A percentile compares a stretch with the other conserved stretches of the same genome.
Evolutionary conservation across 345 rosid species (phyloP).

Genomic region (Carallia brachiata): DNA sequence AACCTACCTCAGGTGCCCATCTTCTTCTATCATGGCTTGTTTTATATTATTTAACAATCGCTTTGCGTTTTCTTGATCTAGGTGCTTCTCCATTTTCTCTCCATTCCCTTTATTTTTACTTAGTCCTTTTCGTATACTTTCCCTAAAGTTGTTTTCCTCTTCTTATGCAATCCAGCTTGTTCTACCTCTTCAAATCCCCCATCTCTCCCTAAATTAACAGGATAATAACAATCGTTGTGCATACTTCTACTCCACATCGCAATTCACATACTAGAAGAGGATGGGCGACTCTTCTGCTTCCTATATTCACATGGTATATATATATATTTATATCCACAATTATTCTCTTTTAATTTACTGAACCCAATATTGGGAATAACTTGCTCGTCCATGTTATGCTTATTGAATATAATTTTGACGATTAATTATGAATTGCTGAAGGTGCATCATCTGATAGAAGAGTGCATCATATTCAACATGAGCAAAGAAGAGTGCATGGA

Average conservation of each 20-base stretch:
- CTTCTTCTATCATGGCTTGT: not conserved
- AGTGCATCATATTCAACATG: constrained; percentile 85
- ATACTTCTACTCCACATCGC: too few species aligned
- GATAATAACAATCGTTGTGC: too few species aligned
- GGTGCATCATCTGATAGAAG: constrained; percentile 94
- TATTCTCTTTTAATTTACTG: not conserved
- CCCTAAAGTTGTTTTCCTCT: too few species aligned
- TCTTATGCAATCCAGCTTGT: too few species aligned
- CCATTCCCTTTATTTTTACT: not conserved
- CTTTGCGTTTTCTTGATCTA: not conserved
- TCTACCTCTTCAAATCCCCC: too few species aligned
- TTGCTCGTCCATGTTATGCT: not conserved
- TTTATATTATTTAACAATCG: not conserved
- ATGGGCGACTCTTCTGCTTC: constrained; percentile 28
- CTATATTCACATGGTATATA: constrained; percentile 25
- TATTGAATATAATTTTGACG: not conserved
- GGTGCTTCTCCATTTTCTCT: not conserved
- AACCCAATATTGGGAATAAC: too few species aligned
- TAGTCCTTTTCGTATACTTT: not conserved
- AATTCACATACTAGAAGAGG: not conserved
- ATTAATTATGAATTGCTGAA: constrained; percentile 20
- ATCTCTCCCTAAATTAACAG: too few species aligned
- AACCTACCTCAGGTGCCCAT: not conserved
- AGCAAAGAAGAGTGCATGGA: constrained; percentile 90
- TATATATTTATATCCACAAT: not conserved